A percentile compares a stretch with the other conserved stretches of the same genome.
phyloP scores from a whole-genome alignment of 2,329 filamentous ascomycete genomes.

The Magnaporthiopsis poae region DNA sequence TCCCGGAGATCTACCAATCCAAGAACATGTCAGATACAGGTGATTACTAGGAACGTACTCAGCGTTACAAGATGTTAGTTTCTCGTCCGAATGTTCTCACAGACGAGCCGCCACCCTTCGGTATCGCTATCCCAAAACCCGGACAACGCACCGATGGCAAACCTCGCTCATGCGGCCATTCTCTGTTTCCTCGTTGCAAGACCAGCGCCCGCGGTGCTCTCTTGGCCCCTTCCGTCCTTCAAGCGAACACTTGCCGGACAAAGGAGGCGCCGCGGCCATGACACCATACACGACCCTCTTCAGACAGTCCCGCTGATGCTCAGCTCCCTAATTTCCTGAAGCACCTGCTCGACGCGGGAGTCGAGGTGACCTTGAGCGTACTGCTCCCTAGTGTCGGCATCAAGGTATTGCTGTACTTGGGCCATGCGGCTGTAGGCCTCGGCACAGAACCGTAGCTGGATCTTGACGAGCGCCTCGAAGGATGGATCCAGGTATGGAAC shows the following conservation, averaged over 20 bases:
- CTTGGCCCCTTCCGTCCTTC: neutral
- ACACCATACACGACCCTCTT: conserved; percentile 2
- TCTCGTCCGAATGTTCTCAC: neutral
- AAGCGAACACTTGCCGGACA: neutral
- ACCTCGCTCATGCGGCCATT: neutral
- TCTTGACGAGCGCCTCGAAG: conserved; percentile 97
- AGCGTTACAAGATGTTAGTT: neutral
- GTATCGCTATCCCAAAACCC: neutral
- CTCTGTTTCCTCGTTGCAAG: neutral
- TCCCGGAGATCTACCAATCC: too few species aligned
- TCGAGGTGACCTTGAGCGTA: conserved; percentile 92
- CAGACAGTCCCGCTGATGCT: conserved; percentile 72
- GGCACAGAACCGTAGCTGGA: conserved; percentile 92
- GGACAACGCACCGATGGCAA: neutral
- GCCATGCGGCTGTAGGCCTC: conserved; percentile 97
- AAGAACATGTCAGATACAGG: neutral
- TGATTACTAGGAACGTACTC: neutral
- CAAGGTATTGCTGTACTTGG: conserved; percentile 96
- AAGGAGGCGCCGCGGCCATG: neutral
- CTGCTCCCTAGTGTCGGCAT: conserved; percentile 88
- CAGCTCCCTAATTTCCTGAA: conserved; percentile 92
- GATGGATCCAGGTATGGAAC: conserved; percentile 95
- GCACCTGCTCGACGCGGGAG: conserved; percentile 80
- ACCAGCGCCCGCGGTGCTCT: too few species aligned
- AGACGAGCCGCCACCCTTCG: neutral